Evolutionary conservation across 352 stramenopile species (phyloP).

Genomic region (Phytophthora kernoviae): DNA sequence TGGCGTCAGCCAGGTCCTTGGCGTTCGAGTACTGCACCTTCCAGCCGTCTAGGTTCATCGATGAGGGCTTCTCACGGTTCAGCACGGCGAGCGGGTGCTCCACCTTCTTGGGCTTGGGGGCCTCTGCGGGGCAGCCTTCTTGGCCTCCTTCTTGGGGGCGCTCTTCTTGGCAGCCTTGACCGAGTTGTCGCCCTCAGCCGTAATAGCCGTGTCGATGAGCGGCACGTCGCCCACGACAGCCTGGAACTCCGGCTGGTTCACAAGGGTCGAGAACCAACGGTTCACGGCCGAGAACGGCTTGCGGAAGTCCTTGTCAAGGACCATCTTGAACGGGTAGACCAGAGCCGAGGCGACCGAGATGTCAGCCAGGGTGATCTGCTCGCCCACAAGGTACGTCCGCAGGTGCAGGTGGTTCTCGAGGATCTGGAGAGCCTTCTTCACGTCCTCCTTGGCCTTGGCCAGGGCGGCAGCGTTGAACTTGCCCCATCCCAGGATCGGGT

Average conservation of each 20-base stretch:
- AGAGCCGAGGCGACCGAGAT: slow-evolving; percentile 90
- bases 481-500: slow-evolving; percentile 88
- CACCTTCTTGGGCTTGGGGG: slow-evolving; percentile 73
- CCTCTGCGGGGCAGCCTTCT: slow-evolving; percentile 32
- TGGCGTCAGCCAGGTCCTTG: slow-evolving; percentile 76
- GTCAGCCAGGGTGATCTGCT: slow-evolving; percentile 94
- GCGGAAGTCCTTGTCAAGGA: slow-evolving; percentile 90
- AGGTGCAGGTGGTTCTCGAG: slow-evolving; percentile 90
- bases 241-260: slow-evolving; percentile 94
- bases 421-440: slow-evolving; percentile 83
- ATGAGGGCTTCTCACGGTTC: slow-evolving; percentile 82
- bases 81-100: slow-evolving; percentile 89
- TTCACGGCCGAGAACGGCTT: slow-evolving; percentile 88
- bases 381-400: slow-evolving; percentile 92
- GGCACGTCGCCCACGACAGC: slow-evolving; percentile 91
- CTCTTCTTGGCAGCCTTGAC: slow-evolving; percentile 38
- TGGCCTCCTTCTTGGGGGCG: slow-evolving; percentile 42
- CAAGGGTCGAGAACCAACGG: slow-evolving; percentile 93
- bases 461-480: slow-evolving; percentile 77
- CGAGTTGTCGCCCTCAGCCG: slow-evolving; percentile 64
- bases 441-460: slow-evolving; percentile 90
- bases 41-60: slow-evolving; percentile 88
- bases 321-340: slow-evolving; percentile 95
- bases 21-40: slow-evolving; percentile 95
- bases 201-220: slow-evolving; percentile 77